These are phyloP conservation scores for Torulaspora maleeae DNA, from an alignment of 805 yeast species.

Conservation along the genomic window DNA sequence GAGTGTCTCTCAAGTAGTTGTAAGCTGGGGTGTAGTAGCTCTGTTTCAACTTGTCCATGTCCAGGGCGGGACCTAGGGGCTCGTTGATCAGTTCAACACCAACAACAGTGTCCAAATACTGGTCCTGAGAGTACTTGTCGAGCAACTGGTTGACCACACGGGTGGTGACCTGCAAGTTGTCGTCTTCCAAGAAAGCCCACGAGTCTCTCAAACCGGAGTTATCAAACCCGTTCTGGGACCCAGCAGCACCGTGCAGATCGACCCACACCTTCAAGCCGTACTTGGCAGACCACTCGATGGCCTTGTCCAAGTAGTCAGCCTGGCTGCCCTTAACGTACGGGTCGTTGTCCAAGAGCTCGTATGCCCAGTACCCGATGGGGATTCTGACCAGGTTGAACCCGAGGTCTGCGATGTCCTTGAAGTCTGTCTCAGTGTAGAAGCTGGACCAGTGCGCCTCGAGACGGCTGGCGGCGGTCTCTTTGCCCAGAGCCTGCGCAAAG, in stretches of 20 bases:
- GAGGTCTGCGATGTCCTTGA: constrained; percentile 48
- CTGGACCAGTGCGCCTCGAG: constrained; percentile 71
- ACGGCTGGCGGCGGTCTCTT: constrained; percentile 46
- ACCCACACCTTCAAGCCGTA: constrained; percentile 74
- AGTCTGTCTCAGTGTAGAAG: constrained; percentile 72
- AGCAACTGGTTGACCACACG: constrained; percentile 52
- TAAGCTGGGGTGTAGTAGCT: constrained; percentile 62
- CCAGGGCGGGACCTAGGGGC: constrained; percentile 72
- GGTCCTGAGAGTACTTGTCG: constrained; percentile 56
- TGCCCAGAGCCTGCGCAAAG: constrained; percentile 56
- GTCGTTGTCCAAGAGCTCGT: constrained; percentile 53
- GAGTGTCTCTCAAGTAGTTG: constrained; percentile 50
- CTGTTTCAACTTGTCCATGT: constrained; percentile 49
- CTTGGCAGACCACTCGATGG: constrained; percentile 67
- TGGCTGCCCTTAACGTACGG: constrained; percentile 83
- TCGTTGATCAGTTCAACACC: constrained; percentile 87
- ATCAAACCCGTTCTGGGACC: constrained; percentile 94
- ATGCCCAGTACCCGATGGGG: constrained; percentile 96
- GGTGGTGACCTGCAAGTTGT: constrained; percentile 50
- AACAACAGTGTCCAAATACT: constrained; percentile 64
- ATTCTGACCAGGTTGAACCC: constrained; percentile 85
- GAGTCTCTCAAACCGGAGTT: constrained; percentile 81
- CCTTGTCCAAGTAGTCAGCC: constrained; percentile 62
- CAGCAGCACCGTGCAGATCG: constrained; percentile 95
- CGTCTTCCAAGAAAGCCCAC: constrained; percentile 47